Evolutionary conservation across 2,329 filamentous ascomycete species (phyloP).

Genomic region (Alternaria consortialis): DNA sequence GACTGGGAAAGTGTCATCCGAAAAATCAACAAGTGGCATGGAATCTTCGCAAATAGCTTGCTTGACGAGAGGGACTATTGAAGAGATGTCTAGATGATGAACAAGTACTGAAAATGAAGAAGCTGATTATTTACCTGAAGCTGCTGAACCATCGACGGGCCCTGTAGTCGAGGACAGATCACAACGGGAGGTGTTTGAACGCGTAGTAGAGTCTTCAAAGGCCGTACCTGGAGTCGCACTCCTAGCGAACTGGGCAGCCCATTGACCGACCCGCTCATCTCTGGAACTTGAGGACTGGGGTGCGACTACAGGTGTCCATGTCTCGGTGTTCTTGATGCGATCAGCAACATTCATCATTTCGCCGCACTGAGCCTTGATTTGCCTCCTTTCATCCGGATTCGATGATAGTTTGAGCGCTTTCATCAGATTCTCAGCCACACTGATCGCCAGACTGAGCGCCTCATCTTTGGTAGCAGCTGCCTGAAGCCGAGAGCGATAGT

Average conservation of each 20-base stretch:
- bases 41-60: neutral
- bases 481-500: constrained; percentile 56
- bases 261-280: constrained; percentile 29
- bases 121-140: constrained; percentile 30
- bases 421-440: constrained; percentile 83
- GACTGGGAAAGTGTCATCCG: constrained; percentile 1
- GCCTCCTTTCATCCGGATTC: constrained; percentile 69
- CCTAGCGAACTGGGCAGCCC: constrained; percentile 34
- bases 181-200: constrained; percentile 16
- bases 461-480: constrained; percentile 64
- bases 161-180: constrained; percentile 17
- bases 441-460: constrained; percentile 78
- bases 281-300: constrained; percentile 16
- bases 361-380: constrained; percentile 74
- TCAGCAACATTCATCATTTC: constrained; percentile 77
- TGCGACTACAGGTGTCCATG: constrained; percentile 34
- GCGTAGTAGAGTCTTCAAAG: constrained; percentile 9
- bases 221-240: constrained; percentile 5
- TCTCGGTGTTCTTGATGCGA: constrained; percentile 67
- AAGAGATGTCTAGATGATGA: neutral
- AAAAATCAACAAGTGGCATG: constrained; percentile 19
- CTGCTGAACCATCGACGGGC: constrained; percentile 5
- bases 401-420: constrained; percentile 71
- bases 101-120: constrained; percentile 13
- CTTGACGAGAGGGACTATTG: neutral